Evolutionary conservation across 345 rosid species (phyloP), one percentile per base, ranked within the genome.

Genomic region (Acer negundo): DNA sequence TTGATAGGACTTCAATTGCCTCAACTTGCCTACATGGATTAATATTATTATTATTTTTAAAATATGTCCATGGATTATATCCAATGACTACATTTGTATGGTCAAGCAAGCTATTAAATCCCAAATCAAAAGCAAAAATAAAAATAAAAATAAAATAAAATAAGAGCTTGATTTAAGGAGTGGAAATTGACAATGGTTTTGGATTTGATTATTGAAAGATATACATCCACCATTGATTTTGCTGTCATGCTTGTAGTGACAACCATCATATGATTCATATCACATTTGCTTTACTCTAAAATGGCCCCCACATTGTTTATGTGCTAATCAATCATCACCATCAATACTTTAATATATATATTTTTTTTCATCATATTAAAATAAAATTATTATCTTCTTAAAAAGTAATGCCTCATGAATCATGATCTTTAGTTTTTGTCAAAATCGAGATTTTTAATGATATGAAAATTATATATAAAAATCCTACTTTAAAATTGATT

Each of bases 191-290:
- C 11, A 7, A 49, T 31, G 16, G 62, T 64, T 56, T 47, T 10
- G 1, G 49, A 46, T 2, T 46, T 42, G 46, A 46, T 46, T 46
- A 9, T 46, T 9, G 49, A 46, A 46, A 46, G 13, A 38, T 31
- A 31, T 12, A 44, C n/a, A 24, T 11, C 46, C 31, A 11, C 55
- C n/a, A 0, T 53, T 16, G 56, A 22, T 24, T 19, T 70, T 22
- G 75, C 55, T 67, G 79, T 76, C 80, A 67, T 72, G 66, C 69
- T 19, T 38, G 20, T 15, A 64, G 64, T 46, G 81, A 83, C 73
- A 80, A 17, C 46, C 69, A 75, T 23, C 84, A 73, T 79, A 72
- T 44, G 58, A 65, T 3, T 40, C 77, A 74, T 17, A 19, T 16
- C 40, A n/a, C 63, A 38, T 53, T 63, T 31, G 56, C 31, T 15